phyloP scores from a whole-genome alignment of 1,284 basidiomycete genomes.

The Leccinum angustisporum region DNA sequence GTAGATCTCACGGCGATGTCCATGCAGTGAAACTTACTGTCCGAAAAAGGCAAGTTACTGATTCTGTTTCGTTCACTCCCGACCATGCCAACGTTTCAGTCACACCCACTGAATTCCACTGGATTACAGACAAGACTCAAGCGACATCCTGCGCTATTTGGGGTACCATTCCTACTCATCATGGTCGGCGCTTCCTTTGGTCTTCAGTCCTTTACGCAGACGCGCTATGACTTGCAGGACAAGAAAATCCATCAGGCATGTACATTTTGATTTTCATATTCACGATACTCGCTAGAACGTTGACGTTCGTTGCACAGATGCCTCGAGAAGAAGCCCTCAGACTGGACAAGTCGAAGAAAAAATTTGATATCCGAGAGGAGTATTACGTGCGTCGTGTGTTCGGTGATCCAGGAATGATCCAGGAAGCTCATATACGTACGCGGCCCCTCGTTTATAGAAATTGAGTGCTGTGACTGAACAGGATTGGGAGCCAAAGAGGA shows the following conservation, averaged over 20 bases:
- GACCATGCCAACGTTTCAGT: conserved; percentile 60
- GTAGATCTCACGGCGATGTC: background rate
- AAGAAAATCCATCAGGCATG: conserved; percentile 73
- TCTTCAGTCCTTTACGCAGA: conserved; percentile 84
- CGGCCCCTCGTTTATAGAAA: conserved; percentile 46
- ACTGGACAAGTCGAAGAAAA: conserved; percentile 77
- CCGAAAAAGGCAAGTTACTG: conserved; percentile 15
- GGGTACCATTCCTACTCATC: conserved; percentile 83
- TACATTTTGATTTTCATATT: background rate
- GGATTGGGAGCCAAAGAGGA: conserved; percentile 87
- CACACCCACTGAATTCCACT: conserved; percentile 50
- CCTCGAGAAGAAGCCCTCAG: conserved; percentile 83
- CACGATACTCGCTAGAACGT: background rate
- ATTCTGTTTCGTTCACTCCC: background rate
- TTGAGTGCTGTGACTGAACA: conserved; percentile 61
- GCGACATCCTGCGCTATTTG: conserved; percentile 72
- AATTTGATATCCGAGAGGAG: conserved; percentile 92
- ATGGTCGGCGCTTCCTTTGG: conserved; percentile 90
- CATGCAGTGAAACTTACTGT: background rate
- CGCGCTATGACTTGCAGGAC: conserved; percentile 86
- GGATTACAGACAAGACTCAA: conserved; percentile 48
- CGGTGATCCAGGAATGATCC: background rate
- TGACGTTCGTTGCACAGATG: conserved; percentile 45
- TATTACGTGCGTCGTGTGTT: conserved; percentile 76
- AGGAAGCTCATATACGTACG: background rate